These are phyloP conservation scores for Fraxinus paxiana DNA, from an alignment of 305 asterid species.

Conservation along the genomic window DNA sequence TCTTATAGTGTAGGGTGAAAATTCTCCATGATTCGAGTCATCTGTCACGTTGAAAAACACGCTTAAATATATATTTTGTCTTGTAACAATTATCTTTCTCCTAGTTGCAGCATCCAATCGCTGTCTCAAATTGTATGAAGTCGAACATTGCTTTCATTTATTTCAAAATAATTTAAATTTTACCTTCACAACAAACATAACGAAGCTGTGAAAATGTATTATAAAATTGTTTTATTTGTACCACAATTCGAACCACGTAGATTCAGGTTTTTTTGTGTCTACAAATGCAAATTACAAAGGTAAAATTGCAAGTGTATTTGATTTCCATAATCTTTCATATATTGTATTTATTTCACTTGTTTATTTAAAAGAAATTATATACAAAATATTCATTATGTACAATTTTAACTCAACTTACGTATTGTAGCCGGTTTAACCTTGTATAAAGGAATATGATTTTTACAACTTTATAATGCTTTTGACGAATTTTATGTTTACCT, in stretches of 20 bases:
- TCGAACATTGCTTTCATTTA: background rate
- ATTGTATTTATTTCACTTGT: too few relatives aligned
- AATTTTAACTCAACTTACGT: too few relatives aligned
- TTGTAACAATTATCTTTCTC: background rate
- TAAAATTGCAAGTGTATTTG: background rate
- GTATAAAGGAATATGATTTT: background rate
- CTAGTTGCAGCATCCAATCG: background rate
- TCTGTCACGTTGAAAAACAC: too few relatives aligned
- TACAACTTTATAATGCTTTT: background rate
- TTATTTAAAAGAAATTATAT: too few relatives aligned
- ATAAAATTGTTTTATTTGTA: too few relatives aligned
- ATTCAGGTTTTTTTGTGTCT: background rate
- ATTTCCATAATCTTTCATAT: background rate
- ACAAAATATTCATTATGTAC: background rate
- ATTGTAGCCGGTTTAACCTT: too few relatives aligned
- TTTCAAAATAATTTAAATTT: background rate
- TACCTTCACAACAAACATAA: background rate
- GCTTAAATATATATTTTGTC: too few relatives aligned
- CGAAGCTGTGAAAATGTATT: too few relatives aligned
- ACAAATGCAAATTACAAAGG: background rate
- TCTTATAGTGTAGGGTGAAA: too few relatives aligned
- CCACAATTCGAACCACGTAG: background rate
- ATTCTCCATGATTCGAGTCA: too few relatives aligned
- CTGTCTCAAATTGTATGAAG: background rate
- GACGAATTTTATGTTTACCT: background rate